Evolutionary conservation across 108 stramenopile species (phyloP), one percentile per base, ranked within the genome.

Genomic region (Cyclotella kingstonii): DNA sequence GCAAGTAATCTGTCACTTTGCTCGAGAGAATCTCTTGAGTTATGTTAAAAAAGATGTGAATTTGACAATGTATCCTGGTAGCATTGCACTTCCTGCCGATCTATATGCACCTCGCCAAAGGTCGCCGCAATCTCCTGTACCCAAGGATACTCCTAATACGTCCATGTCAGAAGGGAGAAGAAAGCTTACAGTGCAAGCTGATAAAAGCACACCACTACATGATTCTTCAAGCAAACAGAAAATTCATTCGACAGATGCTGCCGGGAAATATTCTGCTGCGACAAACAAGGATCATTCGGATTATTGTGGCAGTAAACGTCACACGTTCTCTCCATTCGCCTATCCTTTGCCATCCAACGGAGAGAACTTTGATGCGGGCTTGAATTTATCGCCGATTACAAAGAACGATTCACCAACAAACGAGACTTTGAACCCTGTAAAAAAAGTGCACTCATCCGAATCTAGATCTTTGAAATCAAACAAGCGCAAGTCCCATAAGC

Each of bases 1-100:
- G 63, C 79, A 71, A 33, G 67, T 63, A 18, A 75, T 89, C 25
- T 81, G 81, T 60, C 54, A 53, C 10, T 80, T 69, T 41, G 86
- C 93, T 2, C 75, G 93, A 27, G 82, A 91, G 56, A 84, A 87
- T 8, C 61, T 94, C n/a, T 58, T 91, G 23, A 73, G 81, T 2
- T 81, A 81, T 54, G 90, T 94, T 19, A 94, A 94, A 63, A 91
- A 82, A 40, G 93, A 94, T 71, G 79, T 77, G 36, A 84, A 94
- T 62, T 68, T 94, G 28, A 71, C 80, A 30, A 62, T 81, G 11
- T 89, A 86, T 59, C 90, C 93, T 8, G 90, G 88, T 23, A 42
- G 63, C 21, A 84, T 91, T 45, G 66, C 58, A 7, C 41, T 95
- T 18, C 93, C 93, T 28, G 72, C 44, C 3, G 59, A 63, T 53